Conservation (phyloP, 163 green algal genomes). For the Chlamydomonas reinhardtii region DNA sequence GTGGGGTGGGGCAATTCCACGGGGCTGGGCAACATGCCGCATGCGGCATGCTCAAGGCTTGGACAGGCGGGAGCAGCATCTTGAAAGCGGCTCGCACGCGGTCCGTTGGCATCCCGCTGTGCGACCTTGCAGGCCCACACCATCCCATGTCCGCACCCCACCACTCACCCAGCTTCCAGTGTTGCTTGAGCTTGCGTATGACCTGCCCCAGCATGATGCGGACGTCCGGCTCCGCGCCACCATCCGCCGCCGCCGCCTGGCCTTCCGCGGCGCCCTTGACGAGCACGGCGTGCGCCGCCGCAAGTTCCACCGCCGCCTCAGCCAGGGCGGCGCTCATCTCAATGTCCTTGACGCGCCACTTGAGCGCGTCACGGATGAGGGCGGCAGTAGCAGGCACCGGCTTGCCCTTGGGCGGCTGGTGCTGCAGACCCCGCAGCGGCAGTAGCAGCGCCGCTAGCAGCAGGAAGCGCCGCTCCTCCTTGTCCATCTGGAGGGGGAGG, state of each 20-base stretch:
- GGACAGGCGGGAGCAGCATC: too few species aligned
- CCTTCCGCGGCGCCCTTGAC: background rate
- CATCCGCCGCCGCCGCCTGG: background rate
- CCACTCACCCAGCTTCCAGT: conserved; percentile 68
- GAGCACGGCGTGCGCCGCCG: conserved; percentile 44
- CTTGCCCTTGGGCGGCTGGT: conserved; percentile 61
- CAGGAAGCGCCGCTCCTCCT: conserved; percentile 74
- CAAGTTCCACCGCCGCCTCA: conserved; percentile 60
- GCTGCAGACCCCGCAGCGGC: conserved; percentile 65
- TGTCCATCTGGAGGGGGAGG: conserved; percentile 50
- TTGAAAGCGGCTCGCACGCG: too few species aligned
- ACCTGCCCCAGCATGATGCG: conserved; percentile 63
- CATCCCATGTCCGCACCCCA: background rate
- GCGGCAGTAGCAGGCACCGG: conserved; percentile 29
- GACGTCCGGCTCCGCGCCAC: conserved; percentile 35
- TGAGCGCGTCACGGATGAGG: conserved; percentile 79
- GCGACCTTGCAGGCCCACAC: background rate
- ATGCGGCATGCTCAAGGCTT: too few species aligned
- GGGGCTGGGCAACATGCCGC: too few species aligned
- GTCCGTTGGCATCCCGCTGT: too few species aligned
- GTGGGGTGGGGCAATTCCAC: too few species aligned
- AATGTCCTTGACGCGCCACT: conserved; percentile 82
- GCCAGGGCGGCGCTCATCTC: conserved; percentile 74
- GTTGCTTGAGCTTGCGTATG: conserved; percentile 76
- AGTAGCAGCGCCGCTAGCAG: conserved; percentile 82